Conservation (phyloP, 2,329 filamentous ascomycete genomes). For the Celoporthe dispersa region DNA sequence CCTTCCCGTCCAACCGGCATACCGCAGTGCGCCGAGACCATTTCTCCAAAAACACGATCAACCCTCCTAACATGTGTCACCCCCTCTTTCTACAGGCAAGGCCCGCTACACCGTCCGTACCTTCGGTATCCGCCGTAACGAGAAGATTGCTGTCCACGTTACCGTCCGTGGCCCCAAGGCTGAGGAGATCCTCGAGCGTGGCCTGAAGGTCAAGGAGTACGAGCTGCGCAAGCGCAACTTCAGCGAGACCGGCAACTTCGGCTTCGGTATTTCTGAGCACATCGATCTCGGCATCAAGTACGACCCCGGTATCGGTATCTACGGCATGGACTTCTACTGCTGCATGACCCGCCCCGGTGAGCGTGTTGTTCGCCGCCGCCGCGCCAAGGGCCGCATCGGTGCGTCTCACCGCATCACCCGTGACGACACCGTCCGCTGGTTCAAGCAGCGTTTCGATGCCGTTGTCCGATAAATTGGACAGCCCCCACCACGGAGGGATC, state of each 20-base stretch:
- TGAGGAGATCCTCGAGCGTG: slow-evolving; percentile 99
- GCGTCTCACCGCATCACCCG: slow-evolving; percentile 91
- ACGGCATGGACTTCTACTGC: slow-evolving; percentile 99
- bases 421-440: slow-evolving; percentile 97
- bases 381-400: slow-evolving; percentile 85
- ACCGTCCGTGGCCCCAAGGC: slow-evolving; percentile 97
- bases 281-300: slow-evolving; percentile 99
- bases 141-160: slow-evolving; percentile 99
- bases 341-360: slow-evolving; percentile 99
- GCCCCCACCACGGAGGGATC: slow-evolving; percentile 24
- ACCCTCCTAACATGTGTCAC: slow-evolving; percentile 7
- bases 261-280: slow-evolving; percentile 99
- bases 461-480: slow-evolving; percentile 85
- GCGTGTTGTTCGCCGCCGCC: slow-evolving; percentile 94
- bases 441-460: slow-evolving; percentile 87
- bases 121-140: slow-evolving; percentile 99
- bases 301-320: slow-evolving; percentile 97
- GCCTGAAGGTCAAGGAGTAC: slow-evolving; percentile 99
- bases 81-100: slow-evolving; percentile 71
- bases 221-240: slow-evolving; percentile 99
- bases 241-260: slow-evolving; percentile 99
- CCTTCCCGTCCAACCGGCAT: neutral
- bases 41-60: neutral
- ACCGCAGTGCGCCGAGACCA: neutral
- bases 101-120: slow-evolving; percentile 99